Conservation (phyloP, 331 rosid species). For the Cucumis variabilis region DNA sequence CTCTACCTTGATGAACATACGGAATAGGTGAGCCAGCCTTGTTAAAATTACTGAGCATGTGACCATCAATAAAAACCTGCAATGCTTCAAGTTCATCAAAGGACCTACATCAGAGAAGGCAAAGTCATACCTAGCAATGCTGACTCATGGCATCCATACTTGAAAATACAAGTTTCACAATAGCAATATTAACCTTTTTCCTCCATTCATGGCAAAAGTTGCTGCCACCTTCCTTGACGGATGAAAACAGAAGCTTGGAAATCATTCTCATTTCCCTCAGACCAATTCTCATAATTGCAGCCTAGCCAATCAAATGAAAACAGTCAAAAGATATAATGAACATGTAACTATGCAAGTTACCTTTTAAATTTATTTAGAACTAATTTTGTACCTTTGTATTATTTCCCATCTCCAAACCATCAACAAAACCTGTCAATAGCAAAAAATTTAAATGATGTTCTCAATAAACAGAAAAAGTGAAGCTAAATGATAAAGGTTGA, state of each 20-base stretch:
- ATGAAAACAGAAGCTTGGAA: conserved; percentile 77
- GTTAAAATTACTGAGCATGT: too few species aligned
- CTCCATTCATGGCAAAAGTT: conserved; percentile 77
- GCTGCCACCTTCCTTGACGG: conserved; percentile 86
- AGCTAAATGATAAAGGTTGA: conserved; percentile 19
- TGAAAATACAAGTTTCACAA: conserved; percentile 32
- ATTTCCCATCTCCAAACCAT: conserved; percentile 97
- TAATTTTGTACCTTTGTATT: conserved; percentile 70
- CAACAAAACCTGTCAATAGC: conserved; percentile 80
- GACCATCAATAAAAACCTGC: conserved; percentile 69
- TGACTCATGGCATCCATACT: not conserved
- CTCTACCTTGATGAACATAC: too few species aligned
- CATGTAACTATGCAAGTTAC: not conserved
- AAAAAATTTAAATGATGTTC: conserved; percentile 29
- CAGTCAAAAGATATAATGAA: conserved; percentile 24
- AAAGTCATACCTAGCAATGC: not conserved
- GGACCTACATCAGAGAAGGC: conserved; percentile 55
- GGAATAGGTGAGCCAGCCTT: too few species aligned
- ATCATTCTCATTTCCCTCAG: conserved; percentile 81
- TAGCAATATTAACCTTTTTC: conserved; percentile 64
- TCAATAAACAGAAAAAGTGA: conserved; percentile 24
- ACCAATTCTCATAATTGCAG: conserved; percentile 95
- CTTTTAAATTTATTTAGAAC: not conserved
- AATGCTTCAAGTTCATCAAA: conserved; percentile 90
- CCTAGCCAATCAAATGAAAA: conserved; percentile 50